A percentile compares a stretch with the other conserved stretches of the same genome.
Conservation (phyloP, 2,329 filamentous ascomycete genomes). For the Diaporthe sp. region DNA sequence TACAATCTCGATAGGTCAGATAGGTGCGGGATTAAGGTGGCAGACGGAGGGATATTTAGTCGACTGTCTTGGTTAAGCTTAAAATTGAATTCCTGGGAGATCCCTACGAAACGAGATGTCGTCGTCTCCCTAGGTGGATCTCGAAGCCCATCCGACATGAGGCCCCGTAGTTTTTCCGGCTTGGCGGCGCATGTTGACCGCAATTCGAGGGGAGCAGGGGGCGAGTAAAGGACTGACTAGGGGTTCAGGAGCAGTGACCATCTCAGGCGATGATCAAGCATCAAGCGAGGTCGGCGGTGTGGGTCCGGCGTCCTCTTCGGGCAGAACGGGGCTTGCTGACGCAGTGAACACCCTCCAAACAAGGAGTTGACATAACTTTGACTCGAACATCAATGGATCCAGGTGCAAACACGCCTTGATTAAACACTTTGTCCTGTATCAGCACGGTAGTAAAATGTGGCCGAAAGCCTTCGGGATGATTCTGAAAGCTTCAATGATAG, state of each 20-base stretch:
- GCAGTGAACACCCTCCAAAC: neutral
- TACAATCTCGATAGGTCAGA: neutral
- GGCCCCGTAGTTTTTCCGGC: slow-evolving; percentile 27
- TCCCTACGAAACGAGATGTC: slow-evolving; percentile 5
- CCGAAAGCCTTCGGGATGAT: neutral
- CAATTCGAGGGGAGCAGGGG: slow-evolving; percentile 11
- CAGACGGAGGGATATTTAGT: no score
- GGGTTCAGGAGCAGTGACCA: slow-evolving; percentile 4
- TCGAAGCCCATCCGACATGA: slow-evolving; percentile 13
- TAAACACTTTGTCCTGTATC: neutral
- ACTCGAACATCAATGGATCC: neutral
- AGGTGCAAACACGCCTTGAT: neutral
- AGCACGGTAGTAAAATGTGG: neutral
- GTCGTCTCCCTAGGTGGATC: slow-evolving; percentile 1
- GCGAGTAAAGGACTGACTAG: neutral
- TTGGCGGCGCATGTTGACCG: slow-evolving; percentile 19
- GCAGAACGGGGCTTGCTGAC: neutral
- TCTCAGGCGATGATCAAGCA: neutral
- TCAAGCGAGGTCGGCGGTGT: neutral
- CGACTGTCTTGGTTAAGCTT: slow-evolving; percentile 3
- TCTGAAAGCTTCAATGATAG: neutral
- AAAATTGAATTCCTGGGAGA: slow-evolving; percentile 5
- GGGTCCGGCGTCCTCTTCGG: neutral
- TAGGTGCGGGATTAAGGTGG: neutral
- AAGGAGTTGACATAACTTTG: neutral